Evolutionary conservation across 2,329 filamentous ascomycete species (phyloP), one percentile per base, ranked within the genome.

Genomic region (Fusarium udum): DNA sequence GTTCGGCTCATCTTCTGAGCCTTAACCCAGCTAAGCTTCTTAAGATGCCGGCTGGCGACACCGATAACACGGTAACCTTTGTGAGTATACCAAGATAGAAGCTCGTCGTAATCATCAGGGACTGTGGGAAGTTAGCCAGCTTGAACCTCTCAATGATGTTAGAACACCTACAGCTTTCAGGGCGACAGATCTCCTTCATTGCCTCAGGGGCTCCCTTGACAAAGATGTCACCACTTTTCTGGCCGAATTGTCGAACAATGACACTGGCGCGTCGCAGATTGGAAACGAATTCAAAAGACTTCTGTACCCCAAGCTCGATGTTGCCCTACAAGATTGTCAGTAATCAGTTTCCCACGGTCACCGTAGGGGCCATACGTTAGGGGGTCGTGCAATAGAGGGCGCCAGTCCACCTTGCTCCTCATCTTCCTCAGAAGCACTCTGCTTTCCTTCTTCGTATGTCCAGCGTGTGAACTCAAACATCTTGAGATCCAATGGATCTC

Each of bases 391-490:
- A 69, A 98, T 91, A 5, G 96, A 95, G n/a, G 95, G 96, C 2
- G 92, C 92, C 42, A 98, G 87, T 13, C 92, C 91, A 8, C 88
- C 86, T 77, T 92, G 92, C 65, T 95, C 92, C 52, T 95, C 93
- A 26, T 94, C 92, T 56, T 93, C 87, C 59, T 89, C 89, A 34
- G 87, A 88, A 31, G 87, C 83, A 59, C 88, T 87, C 75, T 95
- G 91, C 51, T 91, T 91, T 5, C 95, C 94, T 84, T 99, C 96
- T 80, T 97, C 93, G 76, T 94, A 99, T 7, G 90, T 89, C 96
- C 96, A 99, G 11, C 89, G 89, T 0, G 96, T 98, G 76, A 97
- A 99, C 73, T 97, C 92, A 80, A 99, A 99, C 96, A 99, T 99
- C 80, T 98, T 98, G 64, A 98, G 87, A 80, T 99, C 96, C 4